phyloP scores from a whole-genome alignment of 768 basidiomycete species.

The Russula ochroleuca region DNA sequence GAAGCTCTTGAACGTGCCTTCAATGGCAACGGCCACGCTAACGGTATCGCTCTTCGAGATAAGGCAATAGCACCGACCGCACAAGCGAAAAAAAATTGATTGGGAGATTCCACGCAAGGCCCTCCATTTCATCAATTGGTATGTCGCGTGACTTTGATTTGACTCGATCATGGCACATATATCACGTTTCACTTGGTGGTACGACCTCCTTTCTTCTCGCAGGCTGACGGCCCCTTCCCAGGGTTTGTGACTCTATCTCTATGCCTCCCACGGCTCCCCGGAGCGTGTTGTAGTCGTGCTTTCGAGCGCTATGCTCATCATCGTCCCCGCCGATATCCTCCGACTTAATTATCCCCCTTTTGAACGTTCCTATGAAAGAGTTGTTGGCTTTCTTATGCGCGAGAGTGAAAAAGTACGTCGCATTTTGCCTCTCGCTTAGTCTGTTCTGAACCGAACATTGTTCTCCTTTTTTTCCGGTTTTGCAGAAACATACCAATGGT shows the following conservation, averaged over 20 bases:
- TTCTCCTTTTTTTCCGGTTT: not conserved
- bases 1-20: conserved; percentile 23
- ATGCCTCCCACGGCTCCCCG: conserved; percentile 46
- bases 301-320: conserved; percentile 58
- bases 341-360: conserved; percentile 64
- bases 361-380: conserved; percentile 63
- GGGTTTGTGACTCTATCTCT: conserved; percentile 63
- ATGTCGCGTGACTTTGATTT: conserved; percentile 32
- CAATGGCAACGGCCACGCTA: conserved; percentile 12
- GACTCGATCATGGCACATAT: conserved; percentile 8
- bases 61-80: not conserved
- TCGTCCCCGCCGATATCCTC: conserved; percentile 70
- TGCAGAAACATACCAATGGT: conserved; percentile 69
- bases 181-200: too few species aligned
- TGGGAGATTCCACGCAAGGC: conserved; percentile 90
- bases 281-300: conserved; percentile 56
- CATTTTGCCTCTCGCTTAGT: not conserved
- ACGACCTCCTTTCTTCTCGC: conserved; percentile 3
- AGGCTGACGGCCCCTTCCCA: conserved; percentile 29
- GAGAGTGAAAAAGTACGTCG: conserved; percentile 71
- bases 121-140: conserved; percentile 85
- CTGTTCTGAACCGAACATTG: not conserved
- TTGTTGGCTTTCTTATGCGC: conserved; percentile 82
- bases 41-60: conserved; percentile 4
- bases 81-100: conserved; percentile 43